Evolutionary conservation across 163 green algal species (phyloP).

Genomic region (Picocystis sp.): DNA sequence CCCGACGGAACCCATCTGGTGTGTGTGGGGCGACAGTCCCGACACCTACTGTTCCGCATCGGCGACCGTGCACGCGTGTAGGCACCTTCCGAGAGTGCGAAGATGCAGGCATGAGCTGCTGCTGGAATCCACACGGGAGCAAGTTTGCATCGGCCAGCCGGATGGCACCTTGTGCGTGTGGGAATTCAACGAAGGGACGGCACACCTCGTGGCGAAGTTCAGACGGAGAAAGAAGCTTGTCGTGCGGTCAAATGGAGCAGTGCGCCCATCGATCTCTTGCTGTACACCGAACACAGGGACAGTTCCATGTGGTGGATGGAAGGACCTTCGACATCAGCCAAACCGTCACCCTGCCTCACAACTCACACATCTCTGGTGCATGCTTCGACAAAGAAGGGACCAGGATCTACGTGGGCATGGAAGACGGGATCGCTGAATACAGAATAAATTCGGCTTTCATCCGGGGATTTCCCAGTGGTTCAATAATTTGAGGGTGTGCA

Average conservation of each 20-base stretch:
- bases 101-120: constrained; percentile 55
- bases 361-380: constrained; percentile 2
- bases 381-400: constrained; percentile 5
- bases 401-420: constrained; percentile 5
- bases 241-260: constrained; percentile 46
- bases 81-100: constrained; percentile 17
- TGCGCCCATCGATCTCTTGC: constrained; percentile 43
- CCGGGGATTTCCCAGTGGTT: constrained; percentile 1
- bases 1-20: constrained; percentile 31
- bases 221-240: constrained; percentile 12
- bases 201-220: constrained; percentile 14
- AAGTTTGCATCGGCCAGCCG: constrained; percentile 32
- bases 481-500: not conserved
- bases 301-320: constrained; percentile 12
- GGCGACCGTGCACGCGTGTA: not conserved
- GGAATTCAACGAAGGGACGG: constrained; percentile 27
- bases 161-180: constrained; percentile 40
- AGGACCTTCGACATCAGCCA: constrained; percentile 4
- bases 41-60: constrained; percentile 20
- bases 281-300: constrained; percentile 41
- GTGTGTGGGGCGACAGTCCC: constrained; percentile 43
- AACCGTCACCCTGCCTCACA: not conserved
- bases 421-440: not conserved
- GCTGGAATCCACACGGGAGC: constrained; percentile 32
- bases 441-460: not conserved